Percentiles rank a stretch among this genome's conserved stretches.
These are phyloP conservation scores for Silene latifolia DNA, from an alignment of 148 eudicot species.

Conservation along the genomic window DNA sequence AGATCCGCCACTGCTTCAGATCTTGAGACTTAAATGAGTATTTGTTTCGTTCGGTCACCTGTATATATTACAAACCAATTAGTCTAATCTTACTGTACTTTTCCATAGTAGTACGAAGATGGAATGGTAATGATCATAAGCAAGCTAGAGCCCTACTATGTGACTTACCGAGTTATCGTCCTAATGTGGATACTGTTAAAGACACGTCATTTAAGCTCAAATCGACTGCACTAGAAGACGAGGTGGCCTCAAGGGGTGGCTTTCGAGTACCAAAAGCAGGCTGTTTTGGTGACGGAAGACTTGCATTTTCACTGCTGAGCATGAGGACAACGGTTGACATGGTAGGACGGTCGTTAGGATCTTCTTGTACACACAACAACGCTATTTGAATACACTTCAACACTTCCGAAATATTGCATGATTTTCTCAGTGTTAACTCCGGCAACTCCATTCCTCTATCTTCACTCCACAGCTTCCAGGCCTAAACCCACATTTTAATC, in stretches of 20 bases:
- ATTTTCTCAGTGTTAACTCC: slow-evolving; percentile 15
- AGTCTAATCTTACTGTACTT: too few species aligned
- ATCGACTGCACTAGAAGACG: slow-evolving; percentile 21
- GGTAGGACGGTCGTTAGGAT: slow-evolving; percentile 24
- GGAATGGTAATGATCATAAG: background rate
- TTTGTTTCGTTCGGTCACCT: too few species aligned
- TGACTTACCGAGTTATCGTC: slow-evolving; percentile 17
- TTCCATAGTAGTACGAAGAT: too few species aligned
- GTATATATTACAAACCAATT: too few species aligned
- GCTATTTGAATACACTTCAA: slow-evolving; percentile 25
- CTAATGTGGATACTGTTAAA: slow-evolving; percentile 21
- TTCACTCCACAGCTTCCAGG: slow-evolving; percentile 30
- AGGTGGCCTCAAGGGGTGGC: slow-evolving; percentile 14
- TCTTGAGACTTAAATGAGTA: too few species aligned
- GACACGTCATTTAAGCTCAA: background rate
- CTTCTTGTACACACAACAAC: slow-evolving; percentile 28
- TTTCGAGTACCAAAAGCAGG: slow-evolving; percentile 23
- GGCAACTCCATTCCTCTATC: slow-evolving; percentile 26
- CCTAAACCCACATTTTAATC: slow-evolving; percentile 16
- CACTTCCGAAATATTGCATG: slow-evolving; percentile 12
- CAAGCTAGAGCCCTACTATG: background rate
- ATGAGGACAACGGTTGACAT: slow-evolving; percentile 21
- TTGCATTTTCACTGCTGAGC: slow-evolving; percentile 17
- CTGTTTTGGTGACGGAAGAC: slow-evolving; percentile 23
- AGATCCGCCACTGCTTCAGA: too few species aligned